These are phyloP conservation scores for Entomortierella lignicola DNA, from an alignment of 192 early-diverging fungal genomes.

Conservation along the genomic window DNA sequence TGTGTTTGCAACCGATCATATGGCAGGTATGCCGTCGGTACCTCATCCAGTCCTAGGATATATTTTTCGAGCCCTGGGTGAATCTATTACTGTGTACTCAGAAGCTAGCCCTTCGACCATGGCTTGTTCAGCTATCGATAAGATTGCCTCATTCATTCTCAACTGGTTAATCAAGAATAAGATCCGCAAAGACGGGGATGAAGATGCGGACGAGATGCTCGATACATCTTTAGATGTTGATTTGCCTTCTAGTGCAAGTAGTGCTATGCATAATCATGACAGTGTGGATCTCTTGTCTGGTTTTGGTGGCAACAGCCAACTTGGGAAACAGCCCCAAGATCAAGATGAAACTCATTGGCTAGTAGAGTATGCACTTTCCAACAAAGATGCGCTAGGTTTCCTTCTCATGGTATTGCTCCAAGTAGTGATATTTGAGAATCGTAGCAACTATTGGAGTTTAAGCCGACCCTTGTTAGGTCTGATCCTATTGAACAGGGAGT, in stretches of 20 bases:
- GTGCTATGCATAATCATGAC: not conserved
- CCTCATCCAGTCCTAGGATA: constrained; percentile 70
- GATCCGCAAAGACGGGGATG: constrained; percentile 13
- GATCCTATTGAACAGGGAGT: constrained; percentile 77
- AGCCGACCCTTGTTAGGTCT: constrained; percentile 84
- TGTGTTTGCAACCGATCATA: constrained; percentile 72
- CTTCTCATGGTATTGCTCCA: constrained; percentile 77
- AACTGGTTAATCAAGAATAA: constrained; percentile 52
- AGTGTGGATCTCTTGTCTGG: not conserved
- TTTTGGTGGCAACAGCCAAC: not conserved
- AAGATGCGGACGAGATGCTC: constrained; percentile 18
- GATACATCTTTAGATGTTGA: constrained; percentile 1
- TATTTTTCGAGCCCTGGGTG: constrained; percentile 75
- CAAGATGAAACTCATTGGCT: constrained; percentile 60
- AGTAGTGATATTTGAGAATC: constrained; percentile 83
- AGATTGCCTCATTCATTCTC: constrained; percentile 76
- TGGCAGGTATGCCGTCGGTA: constrained; percentile 68
- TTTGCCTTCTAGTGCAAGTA: not conserved
- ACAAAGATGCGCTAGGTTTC: constrained; percentile 71
- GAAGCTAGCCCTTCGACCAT: constrained; percentile 58
- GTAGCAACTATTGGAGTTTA: constrained; percentile 84
- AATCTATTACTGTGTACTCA: constrained; percentile 65
- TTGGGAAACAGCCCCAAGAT: constrained; percentile 3
- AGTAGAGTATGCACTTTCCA: constrained; percentile 62
- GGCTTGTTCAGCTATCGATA: constrained; percentile 79